phyloP scores from a whole-genome alignment of 306 rosid genomes.

The Cucurbita maxima region DNA sequence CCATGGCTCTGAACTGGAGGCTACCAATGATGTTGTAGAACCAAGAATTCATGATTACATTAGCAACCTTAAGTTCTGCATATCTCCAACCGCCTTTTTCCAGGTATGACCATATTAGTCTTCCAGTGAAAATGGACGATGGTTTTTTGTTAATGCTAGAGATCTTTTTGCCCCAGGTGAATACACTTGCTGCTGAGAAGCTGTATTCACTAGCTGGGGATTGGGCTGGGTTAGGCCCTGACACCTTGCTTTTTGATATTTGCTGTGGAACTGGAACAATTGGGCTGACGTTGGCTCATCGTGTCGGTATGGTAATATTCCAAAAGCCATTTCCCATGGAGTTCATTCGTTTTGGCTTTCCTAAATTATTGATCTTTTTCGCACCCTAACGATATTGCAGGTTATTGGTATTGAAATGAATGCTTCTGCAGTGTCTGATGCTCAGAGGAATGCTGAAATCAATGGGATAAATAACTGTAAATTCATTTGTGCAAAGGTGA shows the following conservation, averaged over 20 bases:
- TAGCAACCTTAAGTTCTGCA: constrained; percentile 59
- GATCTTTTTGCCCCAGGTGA: constrained; percentile 34
- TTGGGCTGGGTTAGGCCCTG: constrained; percentile 88
- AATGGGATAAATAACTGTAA: constrained; percentile 77
- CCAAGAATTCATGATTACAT: constrained; percentile 72
- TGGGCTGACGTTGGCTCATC: constrained; percentile 92
- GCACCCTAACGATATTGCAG: constrained; percentile 21
- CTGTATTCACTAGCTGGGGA: constrained; percentile 91
- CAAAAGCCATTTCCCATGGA: not conserved
- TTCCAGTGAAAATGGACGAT: not conserved
- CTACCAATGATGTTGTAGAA: constrained; percentile 23
- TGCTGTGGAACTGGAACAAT: constrained; percentile 98
- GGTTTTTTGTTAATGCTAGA: not conserved
- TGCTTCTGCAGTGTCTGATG: constrained; percentile 84
- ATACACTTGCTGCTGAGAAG: constrained; percentile 93
- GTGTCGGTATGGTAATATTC: constrained; percentile 93
- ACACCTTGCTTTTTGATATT: constrained; percentile 80
- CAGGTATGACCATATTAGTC: constrained; percentile 32
- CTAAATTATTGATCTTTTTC: constrained; percentile 7
- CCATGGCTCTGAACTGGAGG: constrained; percentile 24
- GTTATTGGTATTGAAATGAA: constrained; percentile 98
- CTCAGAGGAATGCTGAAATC: constrained; percentile 75
- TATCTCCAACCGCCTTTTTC: constrained; percentile 95
- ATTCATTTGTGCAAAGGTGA: constrained; percentile 85
- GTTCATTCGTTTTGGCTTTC: not conserved